Conservation (phyloP, 768 basidiomycete genomes). For the Kondoa subrosea region DNA sequence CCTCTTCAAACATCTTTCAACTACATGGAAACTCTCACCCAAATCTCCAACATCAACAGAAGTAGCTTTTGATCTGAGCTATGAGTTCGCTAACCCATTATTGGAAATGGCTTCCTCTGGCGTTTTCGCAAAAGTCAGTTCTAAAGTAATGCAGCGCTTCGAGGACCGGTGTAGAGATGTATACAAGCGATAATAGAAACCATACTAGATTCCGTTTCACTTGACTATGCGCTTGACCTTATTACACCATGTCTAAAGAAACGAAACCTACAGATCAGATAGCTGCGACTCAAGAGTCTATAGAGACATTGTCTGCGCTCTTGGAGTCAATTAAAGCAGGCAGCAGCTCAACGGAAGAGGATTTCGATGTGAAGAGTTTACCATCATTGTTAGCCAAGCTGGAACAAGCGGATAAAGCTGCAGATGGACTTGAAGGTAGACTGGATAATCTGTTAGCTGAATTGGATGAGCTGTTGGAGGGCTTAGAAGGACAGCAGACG, state of each 20-base stretch:
- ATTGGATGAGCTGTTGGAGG: neutral
- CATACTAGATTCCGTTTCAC: no score
- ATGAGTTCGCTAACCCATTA: slow-evolving; percentile 70
- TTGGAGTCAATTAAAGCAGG: neutral
- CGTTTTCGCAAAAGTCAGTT: slow-evolving; percentile 73
- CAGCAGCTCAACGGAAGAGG: neutral
- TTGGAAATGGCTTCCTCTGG: slow-evolving; percentile 65
- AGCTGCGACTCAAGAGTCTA: neutral
- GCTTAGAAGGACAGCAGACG: neutral
- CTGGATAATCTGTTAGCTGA: slow-evolving; percentile 1
- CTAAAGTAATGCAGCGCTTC: slow-evolving; percentile 81
- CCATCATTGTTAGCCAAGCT: neutral
- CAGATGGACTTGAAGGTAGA: slow-evolving; percentile 1
- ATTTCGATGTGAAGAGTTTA: neutral
- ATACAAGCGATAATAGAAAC: slow-evolving; percentile 39
- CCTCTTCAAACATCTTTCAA: slow-evolving; percentile 30
- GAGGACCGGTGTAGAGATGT: slow-evolving; percentile 62
- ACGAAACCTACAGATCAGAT: neutral
- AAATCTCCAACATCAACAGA: slow-evolving; percentile 42
- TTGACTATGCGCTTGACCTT: no score
- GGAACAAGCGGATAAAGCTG: neutral
- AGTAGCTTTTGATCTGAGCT: slow-evolving; percentile 67
- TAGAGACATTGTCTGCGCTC: neutral
- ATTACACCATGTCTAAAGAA: no score
- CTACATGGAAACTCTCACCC: slow-evolving; percentile 27